Conservation (phyloP, 495 filamentous ascomycete species). For the Penicillium diatomitis region DNA sequence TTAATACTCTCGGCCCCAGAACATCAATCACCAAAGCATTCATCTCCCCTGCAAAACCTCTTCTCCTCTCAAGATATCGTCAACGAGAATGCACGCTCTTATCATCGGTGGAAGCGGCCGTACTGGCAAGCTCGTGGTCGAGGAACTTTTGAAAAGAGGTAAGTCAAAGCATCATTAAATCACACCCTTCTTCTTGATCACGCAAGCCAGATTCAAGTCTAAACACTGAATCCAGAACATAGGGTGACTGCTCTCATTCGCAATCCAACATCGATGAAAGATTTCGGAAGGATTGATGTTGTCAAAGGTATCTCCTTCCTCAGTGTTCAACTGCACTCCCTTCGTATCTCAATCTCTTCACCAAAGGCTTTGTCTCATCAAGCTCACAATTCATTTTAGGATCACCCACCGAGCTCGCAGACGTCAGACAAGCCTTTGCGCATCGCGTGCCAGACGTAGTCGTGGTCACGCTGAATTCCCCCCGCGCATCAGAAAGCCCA, state of each 20-base stretch:
- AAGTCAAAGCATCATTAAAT: neutral
- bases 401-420: slow-evolving; percentile 28
- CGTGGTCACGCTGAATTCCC: slow-evolving; percentile 37
- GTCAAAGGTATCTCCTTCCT: slow-evolving; percentile 13
- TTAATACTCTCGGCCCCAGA: too few relatives aligned
- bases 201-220: neutral
- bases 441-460: slow-evolving; percentile 23
- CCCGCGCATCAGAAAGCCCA: slow-evolving; percentile 33
- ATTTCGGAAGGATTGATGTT: slow-evolving; percentile 4
- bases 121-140: slow-evolving; percentile 31
- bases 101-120: slow-evolving; percentile 36
- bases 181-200: neutral
- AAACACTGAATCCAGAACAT: slow-evolving; percentile 4
- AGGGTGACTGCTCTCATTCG: slow-evolving; percentile 16
- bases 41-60: neutral
- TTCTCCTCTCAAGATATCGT: too few relatives aligned
- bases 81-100: slow-evolving; percentile 27
- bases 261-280: slow-evolving; percentile 8
- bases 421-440: slow-evolving; percentile 28
- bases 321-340: neutral
- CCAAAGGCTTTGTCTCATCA: too few relatives aligned
- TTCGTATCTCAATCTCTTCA: too few relatives aligned
- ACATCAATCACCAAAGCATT: neutral
- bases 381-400: slow-evolving; percentile 7
- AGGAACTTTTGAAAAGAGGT: slow-evolving; percentile 22